These are phyloP conservation scores for Sordariomycetes sp. DNA, from an alignment of 2,329 filamentous ascomycete genomes.

Conservation along the genomic window DNA sequence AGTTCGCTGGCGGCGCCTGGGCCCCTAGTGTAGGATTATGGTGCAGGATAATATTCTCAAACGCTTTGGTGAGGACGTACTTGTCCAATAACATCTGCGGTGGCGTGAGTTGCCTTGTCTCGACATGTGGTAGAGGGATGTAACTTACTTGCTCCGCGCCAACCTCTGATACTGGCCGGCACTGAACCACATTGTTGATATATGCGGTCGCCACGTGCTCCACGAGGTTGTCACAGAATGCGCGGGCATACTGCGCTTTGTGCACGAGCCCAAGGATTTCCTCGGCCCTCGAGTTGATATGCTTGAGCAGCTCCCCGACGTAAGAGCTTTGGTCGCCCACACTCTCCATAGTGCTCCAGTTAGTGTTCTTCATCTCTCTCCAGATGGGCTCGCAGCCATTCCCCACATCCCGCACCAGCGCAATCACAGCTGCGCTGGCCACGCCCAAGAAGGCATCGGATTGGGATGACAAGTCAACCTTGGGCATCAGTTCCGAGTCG, in stretches of 20 bases:
- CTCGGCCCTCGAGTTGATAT: conserved; percentile 56
- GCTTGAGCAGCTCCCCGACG: conserved; percentile 65
- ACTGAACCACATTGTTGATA: conserved; percentile 73
- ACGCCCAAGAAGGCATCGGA: conserved; percentile 93
- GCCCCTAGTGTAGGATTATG: conserved; percentile 28
- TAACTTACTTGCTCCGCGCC: conserved; percentile 71
- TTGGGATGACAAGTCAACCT: conserved; percentile 82
- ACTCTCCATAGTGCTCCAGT: conserved; percentile 86
- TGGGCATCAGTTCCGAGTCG: conserved; percentile 60
- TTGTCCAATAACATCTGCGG: conserved; percentile 84
- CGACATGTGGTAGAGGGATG: neutral
- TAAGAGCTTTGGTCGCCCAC: conserved; percentile 92
- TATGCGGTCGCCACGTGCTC: conserved; percentile 73
- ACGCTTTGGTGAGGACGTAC: conserved; percentile 73
- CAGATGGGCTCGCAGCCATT: conserved; percentile 72
- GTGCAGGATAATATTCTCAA: conserved; percentile 57
- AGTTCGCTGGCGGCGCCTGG: conserved; percentile 39
- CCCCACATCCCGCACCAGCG: conserved; percentile 75
- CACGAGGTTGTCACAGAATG: conserved; percentile 92
- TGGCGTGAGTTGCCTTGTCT: conserved; percentile 11
- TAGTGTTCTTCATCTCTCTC: conserved; percentile 94
- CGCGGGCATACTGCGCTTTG: conserved; percentile 87
- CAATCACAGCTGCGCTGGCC: conserved; percentile 72
- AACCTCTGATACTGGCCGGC: conserved; percentile 81
- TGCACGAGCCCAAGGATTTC: conserved; percentile 67